phyloP scores from a whole-genome alignment of 202 grass and related monocot genomes.

The Brachypodium distachyon region DNA sequence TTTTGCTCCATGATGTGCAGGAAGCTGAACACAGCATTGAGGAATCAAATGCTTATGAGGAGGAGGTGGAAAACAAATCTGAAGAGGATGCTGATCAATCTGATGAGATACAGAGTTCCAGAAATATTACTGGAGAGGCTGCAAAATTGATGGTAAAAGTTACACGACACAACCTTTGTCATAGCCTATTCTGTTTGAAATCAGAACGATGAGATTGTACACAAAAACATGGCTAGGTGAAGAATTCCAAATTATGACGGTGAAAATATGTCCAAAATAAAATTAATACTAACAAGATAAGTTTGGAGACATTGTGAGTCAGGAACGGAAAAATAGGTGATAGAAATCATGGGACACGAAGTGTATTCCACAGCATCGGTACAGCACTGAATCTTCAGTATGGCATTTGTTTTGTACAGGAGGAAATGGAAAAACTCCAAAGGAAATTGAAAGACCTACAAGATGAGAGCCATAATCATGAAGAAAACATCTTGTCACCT shows the following conservation, averaged over 20 bases:
- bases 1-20: constrained; percentile 12
- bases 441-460: constrained; percentile 36
- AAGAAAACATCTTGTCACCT: constrained; percentile 3
- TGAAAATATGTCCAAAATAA: background rate
- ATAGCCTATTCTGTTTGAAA: background rate
- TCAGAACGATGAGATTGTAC: background rate
- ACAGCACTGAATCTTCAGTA: background rate
- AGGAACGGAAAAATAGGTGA: background rate
- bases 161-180: background rate
- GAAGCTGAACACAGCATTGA: constrained; percentile 12
- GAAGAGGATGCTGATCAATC: constrained; percentile 14
- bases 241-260: background rate
- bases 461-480: background rate
- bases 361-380: background rate
- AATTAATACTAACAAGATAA: background rate
- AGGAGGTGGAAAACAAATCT: background rate
- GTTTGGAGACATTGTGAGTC: background rate
- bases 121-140: constrained; percentile 17
- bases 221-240: background rate
- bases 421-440: constrained; percentile 29
- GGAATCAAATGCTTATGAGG: background rate
- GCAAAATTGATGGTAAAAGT: constrained; percentile 37
- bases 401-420: background rate
- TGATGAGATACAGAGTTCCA: constrained; percentile 28
- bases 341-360: background rate